Conservation (phyloP, 768 basidiomycete genomes). For the Russula abietina region DNA sequence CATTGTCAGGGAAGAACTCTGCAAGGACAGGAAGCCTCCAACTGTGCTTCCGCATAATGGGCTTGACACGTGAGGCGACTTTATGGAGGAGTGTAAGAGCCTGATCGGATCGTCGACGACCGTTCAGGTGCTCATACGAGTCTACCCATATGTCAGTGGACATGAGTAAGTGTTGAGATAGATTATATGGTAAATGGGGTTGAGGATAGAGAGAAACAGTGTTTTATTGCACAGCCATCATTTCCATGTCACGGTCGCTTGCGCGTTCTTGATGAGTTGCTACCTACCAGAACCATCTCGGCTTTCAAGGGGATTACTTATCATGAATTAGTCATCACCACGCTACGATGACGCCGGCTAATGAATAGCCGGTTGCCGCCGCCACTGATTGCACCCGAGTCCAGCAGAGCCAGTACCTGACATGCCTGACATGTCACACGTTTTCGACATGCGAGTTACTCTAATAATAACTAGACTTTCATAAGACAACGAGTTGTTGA, state of each 20-base stretch:
- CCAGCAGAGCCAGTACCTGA: no score
- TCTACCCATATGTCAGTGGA: constrained; percentile 49
- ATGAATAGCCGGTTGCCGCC: neutral
- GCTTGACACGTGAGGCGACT: constrained; percentile 78
- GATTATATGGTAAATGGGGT: neutral
- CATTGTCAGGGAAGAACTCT: constrained; percentile 81
- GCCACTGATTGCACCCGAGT: no score
- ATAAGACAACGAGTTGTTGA: neutral
- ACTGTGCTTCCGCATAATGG: constrained; percentile 81
- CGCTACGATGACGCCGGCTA: neutral
- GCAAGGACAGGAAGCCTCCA: constrained; percentile 77
- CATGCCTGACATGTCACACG: no score
- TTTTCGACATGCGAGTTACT: neutral
- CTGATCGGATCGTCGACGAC: constrained; percentile 56
- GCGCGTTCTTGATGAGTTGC: neutral
- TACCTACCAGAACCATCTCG: neutral
- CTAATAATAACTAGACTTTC: no score
- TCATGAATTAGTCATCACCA: neutral
- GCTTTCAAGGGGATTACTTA: neutral
- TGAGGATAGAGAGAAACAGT: neutral
- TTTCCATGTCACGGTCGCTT: neutral
- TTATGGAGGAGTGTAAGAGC: constrained; percentile 64
- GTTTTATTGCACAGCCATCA: neutral
- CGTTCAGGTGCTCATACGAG: constrained; percentile 67
- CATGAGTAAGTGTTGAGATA: constrained; percentile 35